Evolutionary conservation across 495 filamentous ascomycete genomes (phyloP), one percentile per base, ranked within the genome.

Genomic region (Usnea hakonensis): DNA sequence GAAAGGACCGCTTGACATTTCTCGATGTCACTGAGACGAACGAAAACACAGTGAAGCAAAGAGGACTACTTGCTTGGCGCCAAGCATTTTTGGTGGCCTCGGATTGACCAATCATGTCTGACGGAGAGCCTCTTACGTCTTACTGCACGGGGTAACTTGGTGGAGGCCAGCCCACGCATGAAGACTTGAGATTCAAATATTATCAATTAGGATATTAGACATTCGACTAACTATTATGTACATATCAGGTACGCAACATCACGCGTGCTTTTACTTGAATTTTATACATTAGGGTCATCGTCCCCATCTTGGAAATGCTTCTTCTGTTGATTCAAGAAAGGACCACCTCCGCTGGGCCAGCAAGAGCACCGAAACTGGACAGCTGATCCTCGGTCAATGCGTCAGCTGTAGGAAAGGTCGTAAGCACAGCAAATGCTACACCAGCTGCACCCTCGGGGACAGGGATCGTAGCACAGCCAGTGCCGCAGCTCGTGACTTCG

Each of bases 341-440:
- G 7, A 71, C 58, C 17, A 72, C 64, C 52, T 72, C 70, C 5
- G 69, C 68, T 28, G 69, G 70, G 19, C 65, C 70, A 48, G 70
- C 66, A 54, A 71, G 55, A 40, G 65, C 60, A 21, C 70, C 69
- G 41, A 64, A 72, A 21, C 64, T 33, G 16, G 63, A 65, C n/a
- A 72, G 57, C 37, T 68, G 65, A 30, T 60, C 58, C 52, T 65
- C 63, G 7, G 58, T 64, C 52, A 70, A 55, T 2, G 55, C 57
- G 3, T 69, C 69, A 28, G 61, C 63, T 4, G 61, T 64, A 17
- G 38, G 38, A 37, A 70, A 71, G 2, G 70, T 72, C 2, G 70
- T 72, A 32, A 72, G 55, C 16, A 70, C 68, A 3, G 70, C 70
- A 60, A 72, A 72, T 5, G 70, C 69, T 17, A 59, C 70, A 44